Evolutionary conservation across 306 rosid genomes (phyloP).

Genomic region (Delonix regia): DNA sequence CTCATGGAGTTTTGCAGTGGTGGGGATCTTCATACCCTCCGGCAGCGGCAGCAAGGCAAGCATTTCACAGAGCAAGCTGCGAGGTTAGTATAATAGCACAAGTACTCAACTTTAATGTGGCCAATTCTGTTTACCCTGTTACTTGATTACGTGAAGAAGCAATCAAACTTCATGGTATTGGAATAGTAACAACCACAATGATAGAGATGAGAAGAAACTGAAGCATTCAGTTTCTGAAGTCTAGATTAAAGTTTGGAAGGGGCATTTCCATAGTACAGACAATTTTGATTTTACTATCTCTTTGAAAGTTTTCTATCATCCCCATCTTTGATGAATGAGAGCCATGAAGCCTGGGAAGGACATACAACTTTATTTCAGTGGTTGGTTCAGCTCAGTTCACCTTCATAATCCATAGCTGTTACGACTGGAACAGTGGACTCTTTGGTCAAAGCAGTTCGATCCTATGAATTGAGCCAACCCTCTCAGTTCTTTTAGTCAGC

Average conservation of each 20-base stretch:
- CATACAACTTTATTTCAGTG: not conserved
- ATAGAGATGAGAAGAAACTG: not conserved
- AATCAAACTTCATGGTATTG: not conserved
- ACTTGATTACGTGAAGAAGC: not conserved
- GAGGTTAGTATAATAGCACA: slow-evolving; percentile 37
- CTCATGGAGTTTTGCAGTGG: slow-evolving; percentile 73
- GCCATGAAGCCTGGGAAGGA: not conserved
- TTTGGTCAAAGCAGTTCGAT: not conserved
- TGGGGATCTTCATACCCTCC: slow-evolving; percentile 65
- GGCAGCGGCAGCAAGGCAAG: slow-evolving; percentile 63
- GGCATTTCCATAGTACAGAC: not conserved
- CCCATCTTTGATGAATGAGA: not conserved
- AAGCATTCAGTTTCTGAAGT: not conserved
- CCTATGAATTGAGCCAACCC: not conserved
- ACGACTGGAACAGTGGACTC: not conserved
- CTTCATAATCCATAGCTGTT: not conserved
- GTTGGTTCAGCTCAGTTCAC: not conserved
- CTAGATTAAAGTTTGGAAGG: not conserved
- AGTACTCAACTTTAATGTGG: not conserved
- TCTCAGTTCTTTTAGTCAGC: not conserved
- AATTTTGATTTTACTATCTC: not conserved
- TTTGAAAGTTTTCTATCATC: not conserved
- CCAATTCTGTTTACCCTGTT: not conserved
- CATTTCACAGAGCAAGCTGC: slow-evolving; percentile 63
- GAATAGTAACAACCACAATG: no score